A percentile compares a stretch with the other conserved stretches of the same genome.
These are phyloP conservation scores for Beta macrorhiza DNA, from an alignment of 179 eudicot genomes.

Conservation along the genomic window DNA sequence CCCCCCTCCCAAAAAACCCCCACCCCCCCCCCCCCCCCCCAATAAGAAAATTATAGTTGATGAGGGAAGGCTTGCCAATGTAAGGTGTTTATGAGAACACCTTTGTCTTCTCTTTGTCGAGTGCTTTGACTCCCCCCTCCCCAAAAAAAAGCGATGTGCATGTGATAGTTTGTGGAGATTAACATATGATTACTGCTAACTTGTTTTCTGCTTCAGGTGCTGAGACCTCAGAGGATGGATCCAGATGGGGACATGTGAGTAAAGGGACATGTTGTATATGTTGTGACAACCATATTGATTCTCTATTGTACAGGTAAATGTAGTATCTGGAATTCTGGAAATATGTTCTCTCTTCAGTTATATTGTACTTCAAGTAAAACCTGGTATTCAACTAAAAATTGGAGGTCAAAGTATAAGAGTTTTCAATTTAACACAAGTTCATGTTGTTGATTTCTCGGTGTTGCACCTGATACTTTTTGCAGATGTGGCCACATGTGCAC, in stretches of 20 bases:
- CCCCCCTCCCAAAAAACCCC: too few relatives aligned
- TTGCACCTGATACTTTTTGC: slow-evolving; percentile 20
- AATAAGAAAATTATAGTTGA: background rate
- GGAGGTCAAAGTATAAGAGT: background rate
- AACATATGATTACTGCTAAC: slow-evolving; percentile 6
- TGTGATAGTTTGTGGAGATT: background rate
- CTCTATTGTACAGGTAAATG: slow-evolving; percentile 83
- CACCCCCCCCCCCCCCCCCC: background rate
- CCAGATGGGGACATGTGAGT: slow-evolving; percentile 84
- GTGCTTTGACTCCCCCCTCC: background rate
- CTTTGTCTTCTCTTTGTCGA: background rate
- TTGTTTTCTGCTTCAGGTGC: slow-evolving; percentile 33
- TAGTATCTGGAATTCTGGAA: background rate
- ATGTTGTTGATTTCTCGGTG: background rate
- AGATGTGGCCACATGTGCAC: slow-evolving; percentile 99
- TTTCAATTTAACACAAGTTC: background rate
- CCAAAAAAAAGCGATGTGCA: background rate
- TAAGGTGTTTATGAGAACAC: background rate
- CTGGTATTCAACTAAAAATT: background rate
- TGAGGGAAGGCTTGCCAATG: background rate
- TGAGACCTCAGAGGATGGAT: slow-evolving; percentile 94
- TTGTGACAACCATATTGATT: slow-evolving; percentile 89
- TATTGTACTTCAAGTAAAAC: background rate
- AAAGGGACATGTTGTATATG: slow-evolving; percentile 97
- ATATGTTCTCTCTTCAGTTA: background rate